Conservation (phyloP, 176 grass and related monocot genomes). For the Rhipidocladum racemiflorum region DNA sequence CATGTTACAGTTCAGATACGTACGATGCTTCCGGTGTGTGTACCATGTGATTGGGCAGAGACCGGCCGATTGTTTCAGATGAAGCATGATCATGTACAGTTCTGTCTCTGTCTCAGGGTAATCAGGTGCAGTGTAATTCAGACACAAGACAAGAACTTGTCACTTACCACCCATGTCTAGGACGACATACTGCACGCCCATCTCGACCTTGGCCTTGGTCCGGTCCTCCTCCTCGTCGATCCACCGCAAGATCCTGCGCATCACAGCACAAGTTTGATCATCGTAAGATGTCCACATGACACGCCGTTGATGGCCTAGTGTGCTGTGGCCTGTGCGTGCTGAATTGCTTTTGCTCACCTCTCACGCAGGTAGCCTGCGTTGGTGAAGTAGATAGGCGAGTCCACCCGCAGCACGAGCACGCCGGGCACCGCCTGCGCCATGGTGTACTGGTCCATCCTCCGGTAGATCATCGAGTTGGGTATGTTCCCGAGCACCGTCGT, state of each 20-base stretch:
- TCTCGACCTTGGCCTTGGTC: slow-evolving; percentile 47
- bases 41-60: neutral
- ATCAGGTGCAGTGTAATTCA: neutral
- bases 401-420: slow-evolving; percentile 69
- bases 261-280: neutral
- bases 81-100: neutral
- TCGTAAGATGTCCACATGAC: neutral
- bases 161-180: slow-evolving; percentile 86
- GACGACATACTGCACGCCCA: slow-evolving; percentile 63
- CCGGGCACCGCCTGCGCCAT: slow-evolving; percentile 56
- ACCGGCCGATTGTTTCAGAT: neutral
- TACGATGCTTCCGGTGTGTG: neutral
- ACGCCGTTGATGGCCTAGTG: neutral
- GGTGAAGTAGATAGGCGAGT: slow-evolving; percentile 86
- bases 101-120: neutral
- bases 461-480: slow-evolving; percentile 62
- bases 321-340: neutral
- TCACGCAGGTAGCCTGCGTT: slow-evolving; percentile 86
- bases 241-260: slow-evolving; percentile 66
- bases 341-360: slow-evolving; percentile 37
- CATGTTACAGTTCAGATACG: neutral
- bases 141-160: neutral
- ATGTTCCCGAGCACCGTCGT: slow-evolving; percentile 79
- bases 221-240: slow-evolving; percentile 88
- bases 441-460: slow-evolving; percentile 78